Evolutionary conservation across 139 green algal species (phyloP).

Genomic region (Prasinococcaceae sp.): DNA sequence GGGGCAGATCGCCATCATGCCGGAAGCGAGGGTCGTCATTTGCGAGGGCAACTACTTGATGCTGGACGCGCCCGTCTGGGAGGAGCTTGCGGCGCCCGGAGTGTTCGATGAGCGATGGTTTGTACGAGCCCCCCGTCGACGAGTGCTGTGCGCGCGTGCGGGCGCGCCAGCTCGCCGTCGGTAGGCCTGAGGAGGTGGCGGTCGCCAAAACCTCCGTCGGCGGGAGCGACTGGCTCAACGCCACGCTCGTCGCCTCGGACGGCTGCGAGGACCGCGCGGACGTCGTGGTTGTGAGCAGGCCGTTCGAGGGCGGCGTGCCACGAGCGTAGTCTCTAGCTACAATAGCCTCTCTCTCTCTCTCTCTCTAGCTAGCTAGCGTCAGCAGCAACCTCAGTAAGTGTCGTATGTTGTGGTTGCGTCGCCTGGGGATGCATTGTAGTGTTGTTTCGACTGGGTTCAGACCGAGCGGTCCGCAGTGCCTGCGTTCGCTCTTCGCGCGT

Average conservation of each 20-base stretch:
- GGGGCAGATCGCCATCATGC: conserved; percentile 34
- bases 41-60: conserved; percentile 84
- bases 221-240: conserved; percentile 62
- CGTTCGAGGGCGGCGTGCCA: too few relatives aligned
- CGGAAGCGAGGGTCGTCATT: conserved; percentile 41
- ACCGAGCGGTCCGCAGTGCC: too few relatives aligned
- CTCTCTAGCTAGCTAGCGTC: too few relatives aligned
- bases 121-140: conserved; percentile 44
- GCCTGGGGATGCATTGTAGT: too few relatives aligned
- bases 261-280: conserved; percentile 16
- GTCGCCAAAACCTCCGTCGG: conserved; percentile 33
- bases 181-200: conserved; percentile 18
- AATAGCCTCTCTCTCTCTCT: too few relatives aligned
- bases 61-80: conserved; percentile 37
- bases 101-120: conserved; percentile 57
- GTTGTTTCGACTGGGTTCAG: too few relatives aligned
- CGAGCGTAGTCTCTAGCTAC: too few relatives aligned
- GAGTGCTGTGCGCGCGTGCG: conserved; percentile 40
- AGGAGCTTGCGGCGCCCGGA: conserved; percentile 17
- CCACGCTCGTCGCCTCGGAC: conserved; percentile 32
- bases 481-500: too few relatives aligned
- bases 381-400: too few relatives aligned
- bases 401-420: too few relatives aligned
- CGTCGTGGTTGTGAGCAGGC: too few relatives aligned
- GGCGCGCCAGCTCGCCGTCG: conserved; percentile 34